phyloP scores from a whole-genome alignment of 805 yeast genomes.

The Ogataea pignaliae region DNA sequence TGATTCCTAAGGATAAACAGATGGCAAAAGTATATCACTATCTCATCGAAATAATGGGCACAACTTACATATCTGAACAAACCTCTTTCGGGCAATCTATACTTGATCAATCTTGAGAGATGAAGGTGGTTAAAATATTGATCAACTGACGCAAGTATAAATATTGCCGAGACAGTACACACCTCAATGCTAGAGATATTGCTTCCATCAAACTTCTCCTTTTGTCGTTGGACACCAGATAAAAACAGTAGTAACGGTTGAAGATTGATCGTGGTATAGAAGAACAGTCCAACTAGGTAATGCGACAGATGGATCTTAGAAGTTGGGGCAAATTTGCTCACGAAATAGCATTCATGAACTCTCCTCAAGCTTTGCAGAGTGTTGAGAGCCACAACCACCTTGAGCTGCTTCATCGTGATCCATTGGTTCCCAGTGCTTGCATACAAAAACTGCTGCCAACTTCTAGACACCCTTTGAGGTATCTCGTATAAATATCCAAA shows the following conservation, averaged over 20 bases:
- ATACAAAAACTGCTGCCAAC: too few species aligned
- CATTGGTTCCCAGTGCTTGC: too few species aligned
- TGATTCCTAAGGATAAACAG: constrained; percentile 12
- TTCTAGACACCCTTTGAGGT: too few species aligned
- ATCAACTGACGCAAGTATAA: constrained; percentile 34
- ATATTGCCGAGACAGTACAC: constrained; percentile 11
- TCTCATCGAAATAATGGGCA: constrained; percentile 71
- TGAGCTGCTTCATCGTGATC: constrained; percentile 5
- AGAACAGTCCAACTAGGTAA: constrained; percentile 59
- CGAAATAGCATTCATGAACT: constrained; percentile 45
- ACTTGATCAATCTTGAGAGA: constrained; percentile 47
- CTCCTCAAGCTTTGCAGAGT: constrained; percentile 55
- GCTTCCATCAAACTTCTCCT: not conserved
- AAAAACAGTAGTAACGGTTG: constrained; percentile 24
- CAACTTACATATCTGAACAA: constrained; percentile 48
- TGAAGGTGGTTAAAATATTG: constrained; percentile 50
- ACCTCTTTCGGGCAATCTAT: constrained; percentile 49
- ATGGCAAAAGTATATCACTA: constrained; percentile 44
- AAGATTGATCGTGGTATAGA: constrained; percentile 47
- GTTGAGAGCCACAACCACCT: constrained; percentile 15
- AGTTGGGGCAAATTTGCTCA: constrained; percentile 41
- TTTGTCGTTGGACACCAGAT: constrained; percentile 1
- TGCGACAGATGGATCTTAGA: constrained; percentile 64
- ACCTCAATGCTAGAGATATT: not conserved
- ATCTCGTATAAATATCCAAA: too few species aligned